These are phyloP conservation scores for Russula sp. DNA, from an alignment of 768 basidiomycete genomes.

Conservation along the genomic window DNA sequence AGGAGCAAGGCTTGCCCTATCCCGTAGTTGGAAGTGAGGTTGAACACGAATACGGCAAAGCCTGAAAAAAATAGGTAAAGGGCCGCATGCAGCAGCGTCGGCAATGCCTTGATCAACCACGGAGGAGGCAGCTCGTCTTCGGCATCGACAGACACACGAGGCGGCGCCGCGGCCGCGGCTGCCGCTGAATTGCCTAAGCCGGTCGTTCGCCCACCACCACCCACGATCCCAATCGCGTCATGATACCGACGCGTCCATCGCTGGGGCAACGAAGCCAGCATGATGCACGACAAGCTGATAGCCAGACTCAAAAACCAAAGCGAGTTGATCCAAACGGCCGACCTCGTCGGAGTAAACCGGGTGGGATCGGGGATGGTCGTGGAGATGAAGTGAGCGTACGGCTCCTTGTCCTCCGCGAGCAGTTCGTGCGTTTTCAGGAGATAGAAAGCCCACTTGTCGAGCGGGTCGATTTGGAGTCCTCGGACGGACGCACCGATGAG, in stretches of 20 bases:
- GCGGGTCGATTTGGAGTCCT: slow-evolving; percentile 6
- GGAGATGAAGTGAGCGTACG: background rate
- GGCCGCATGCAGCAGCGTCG: slow-evolving; percentile 42
- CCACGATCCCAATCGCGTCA: background rate
- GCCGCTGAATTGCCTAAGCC: slow-evolving; percentile 27
- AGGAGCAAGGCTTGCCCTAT: background rate
- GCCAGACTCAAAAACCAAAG: slow-evolving; percentile 13
- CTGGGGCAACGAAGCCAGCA: slow-evolving; percentile 2
- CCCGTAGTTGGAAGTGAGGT: slow-evolving; percentile 18
- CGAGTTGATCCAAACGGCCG: slow-evolving; percentile 5
- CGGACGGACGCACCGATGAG: slow-evolving; percentile 5
- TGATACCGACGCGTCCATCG: background rate
- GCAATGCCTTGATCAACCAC: slow-evolving; percentile 37
- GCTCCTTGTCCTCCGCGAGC: background rate
- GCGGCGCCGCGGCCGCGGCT: slow-evolving; percentile 19
- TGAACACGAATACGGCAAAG: slow-evolving; percentile 38
- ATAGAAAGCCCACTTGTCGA: slow-evolving; percentile 9
- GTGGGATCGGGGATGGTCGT: background rate
- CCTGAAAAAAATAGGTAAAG: slow-evolving; percentile 44
- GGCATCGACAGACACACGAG: slow-evolving; percentile 29
- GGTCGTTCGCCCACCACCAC: too few relatives aligned
- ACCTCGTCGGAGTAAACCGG: background rate
- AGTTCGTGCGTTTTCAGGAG: slow-evolving; percentile 3
- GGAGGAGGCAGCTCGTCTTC: slow-evolving; percentile 34
- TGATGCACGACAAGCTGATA: slow-evolving; percentile 5